Evolutionary conservation across 306 rosid species (phyloP).

Genomic region (Elaeagnus macrophylla): DNA sequence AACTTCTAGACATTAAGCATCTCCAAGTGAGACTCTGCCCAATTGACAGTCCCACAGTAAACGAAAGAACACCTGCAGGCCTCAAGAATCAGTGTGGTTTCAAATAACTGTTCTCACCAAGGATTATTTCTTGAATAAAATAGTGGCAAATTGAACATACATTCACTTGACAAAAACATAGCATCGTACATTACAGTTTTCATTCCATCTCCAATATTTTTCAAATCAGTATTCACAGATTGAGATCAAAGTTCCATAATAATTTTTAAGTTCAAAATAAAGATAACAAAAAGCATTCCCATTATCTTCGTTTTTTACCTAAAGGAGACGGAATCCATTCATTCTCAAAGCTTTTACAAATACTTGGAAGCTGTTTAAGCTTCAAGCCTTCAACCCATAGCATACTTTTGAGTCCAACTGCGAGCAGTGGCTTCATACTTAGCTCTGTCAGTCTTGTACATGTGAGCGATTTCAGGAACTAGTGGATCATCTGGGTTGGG

Average conservation of each 20-base stretch:
- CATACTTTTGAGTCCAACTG: constrained; percentile 89
- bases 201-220: constrained; percentile 30
- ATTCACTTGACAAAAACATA: constrained; percentile 18
- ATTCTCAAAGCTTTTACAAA: constrained; percentile 12
- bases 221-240: constrained; percentile 49
- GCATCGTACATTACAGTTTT: constrained; percentile 27
- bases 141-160: constrained; percentile 18
- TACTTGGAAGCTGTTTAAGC: constrained; percentile 1
- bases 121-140: too few relatives aligned
- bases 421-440: constrained; percentile 93
- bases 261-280: constrained; percentile 18
- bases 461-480: constrained; percentile 86
- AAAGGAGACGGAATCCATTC: constrained; percentile 21
- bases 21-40: too few relatives aligned
- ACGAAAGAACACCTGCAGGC: too few relatives aligned
- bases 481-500: constrained; percentile 90
- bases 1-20: too few relatives aligned
- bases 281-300: constrained; percentile 16
- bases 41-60: too few relatives aligned
- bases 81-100: too few relatives aligned
- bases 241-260: constrained; percentile 33
- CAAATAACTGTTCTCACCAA: too few relatives aligned
- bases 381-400: constrained; percentile 52
- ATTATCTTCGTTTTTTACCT: constrained; percentile 26
- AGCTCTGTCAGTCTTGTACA: constrained; percentile 75